Evolutionary conservation across 1,284 basidiomycete species (phyloP), one percentile per base, ranked within the genome.

Genomic region (Ceratobasidium sp.): DNA sequence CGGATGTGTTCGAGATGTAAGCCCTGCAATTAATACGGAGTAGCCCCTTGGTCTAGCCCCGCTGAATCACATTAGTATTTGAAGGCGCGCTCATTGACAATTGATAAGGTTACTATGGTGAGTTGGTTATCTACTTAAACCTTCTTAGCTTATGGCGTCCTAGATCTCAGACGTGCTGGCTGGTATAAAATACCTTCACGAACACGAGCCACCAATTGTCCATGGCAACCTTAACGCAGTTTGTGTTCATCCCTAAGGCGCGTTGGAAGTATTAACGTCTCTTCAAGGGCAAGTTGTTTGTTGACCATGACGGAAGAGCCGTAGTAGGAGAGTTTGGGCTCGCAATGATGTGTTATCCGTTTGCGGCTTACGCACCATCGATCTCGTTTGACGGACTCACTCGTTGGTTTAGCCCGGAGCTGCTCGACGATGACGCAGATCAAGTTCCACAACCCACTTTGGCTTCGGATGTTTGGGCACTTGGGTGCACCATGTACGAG

Each of bases 371-470:
- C 10, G 42, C 62, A 5, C 62, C 62, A 48, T 23, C 62, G 6
- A 13, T 65, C n/a, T 65, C 62, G 9, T 42, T 65, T n/a, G 23
- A 20, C 26, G 62, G 62, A 48, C 44, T 20, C 15, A 44, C 40
- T 46, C 62, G 62, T 10, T 65, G 62, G 62, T 44, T 65, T 40
- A 48, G 62, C 26, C 62, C 62, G n/a, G 62, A 65, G 40, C 20
- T 65, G 7, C 44, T 65, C 23, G 56, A 57, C 56, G 28, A 57
- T 15, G 62, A n/a, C n/a, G n/a, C 9, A 20, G 62, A 65, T 12
- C n/a, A 44, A 7, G 42, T 44, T n/a, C 17, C n/a, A 10, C n/a
- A n/a, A 1, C 28, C 12, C 9, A 26, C 62, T 2, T 13, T n/a
- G 2, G 42, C 42, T 23, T 65, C 62, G 23, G 33, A 33, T 4